Base-by-base conservation (phyloP, 306 rosid species). In the Erythrophleum fordii region DNA sequence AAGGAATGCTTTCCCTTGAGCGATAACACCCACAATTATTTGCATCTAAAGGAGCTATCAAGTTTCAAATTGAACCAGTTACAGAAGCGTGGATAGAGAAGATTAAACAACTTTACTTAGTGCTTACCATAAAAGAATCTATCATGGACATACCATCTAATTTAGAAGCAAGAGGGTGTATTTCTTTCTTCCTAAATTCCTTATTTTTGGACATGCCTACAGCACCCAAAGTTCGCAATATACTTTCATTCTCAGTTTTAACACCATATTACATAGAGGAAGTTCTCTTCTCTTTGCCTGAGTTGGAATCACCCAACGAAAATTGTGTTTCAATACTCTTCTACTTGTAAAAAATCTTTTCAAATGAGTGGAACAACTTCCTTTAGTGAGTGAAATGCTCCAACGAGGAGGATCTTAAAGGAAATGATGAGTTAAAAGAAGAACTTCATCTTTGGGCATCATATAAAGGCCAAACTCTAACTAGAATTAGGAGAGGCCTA, bases 221-320 rank as follows among this genome's bases (percentile, higher is more conserved):
- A 44, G 90, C 99, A 39, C 99, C 99, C 67, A 95, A 93, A 95
- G 98, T 95, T 80, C 97, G 94, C 83, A 93, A 95, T 80, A 95
- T 95, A 98, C 99, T 95, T 62, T 95, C 99, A 45, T 95, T 95
- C 96, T 93, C 99, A 98, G 97, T 95, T 73, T 88, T 95, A 82
- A 93, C 99, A 70, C 99, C 99, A 76, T 95, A 93, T 83, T 93
- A 91, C 89, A 87, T 87, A 2, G 99, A 95, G 88, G 99, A 95
- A 71, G 97, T 95, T 86, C 99, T 95, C 48, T 95, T 93, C 88
- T 93, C 99, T 65, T 77, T 83, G 87, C 82, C 34, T 20, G 91
- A 90, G 71, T 85, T 95, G 89, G 97, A 93, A 77, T 84, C 41
- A 73, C 91, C 86, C 16, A 95, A 95, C 82, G 99, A 95, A 80